These are phyloP conservation scores for Candida easanensis DNA, from an alignment of 805 yeast species.

Conservation along the genomic window DNA sequence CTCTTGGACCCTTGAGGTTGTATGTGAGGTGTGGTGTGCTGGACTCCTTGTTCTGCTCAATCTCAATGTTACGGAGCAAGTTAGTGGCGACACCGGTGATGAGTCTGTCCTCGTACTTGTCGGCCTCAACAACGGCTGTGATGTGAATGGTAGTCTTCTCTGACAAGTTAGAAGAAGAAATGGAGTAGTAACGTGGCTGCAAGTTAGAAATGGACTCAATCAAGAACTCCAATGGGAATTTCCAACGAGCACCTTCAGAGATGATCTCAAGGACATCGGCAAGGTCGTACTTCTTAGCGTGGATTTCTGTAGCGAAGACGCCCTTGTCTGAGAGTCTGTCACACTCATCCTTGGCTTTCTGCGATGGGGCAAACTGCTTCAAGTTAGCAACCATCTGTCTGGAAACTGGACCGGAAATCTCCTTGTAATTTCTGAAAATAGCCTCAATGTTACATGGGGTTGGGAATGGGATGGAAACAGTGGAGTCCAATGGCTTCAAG, in stretches of 20 bases:
- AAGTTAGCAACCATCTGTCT: conserved; percentile 77
- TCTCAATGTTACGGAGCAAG: conserved; percentile 69
- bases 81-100: conserved; percentile 85
- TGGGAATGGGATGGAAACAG: conserved; percentile 62
- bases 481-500: conserved; percentile 68
- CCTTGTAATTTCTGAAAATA: conserved; percentile 80
- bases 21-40: conserved; percentile 52
- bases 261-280: conserved; percentile 68
- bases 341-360: conserved; percentile 40
- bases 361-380: conserved; percentile 78
- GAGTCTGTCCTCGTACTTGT: conserved; percentile 26
- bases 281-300: conserved; percentile 59
- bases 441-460: conserved; percentile 88
- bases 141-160: conserved; percentile 76
- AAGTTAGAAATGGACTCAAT: conserved; percentile 78
- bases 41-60: conserved; percentile 48
- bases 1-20: conserved; percentile 83
- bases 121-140: conserved; percentile 86
- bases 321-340: conserved; percentile 62
- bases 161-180: conserved; percentile 80
- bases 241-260: conserved; percentile 71
- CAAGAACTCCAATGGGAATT: conserved; percentile 80
- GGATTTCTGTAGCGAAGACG: conserved; percentile 62
- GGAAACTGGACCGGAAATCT: conserved; percentile 89
- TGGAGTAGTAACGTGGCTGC: conserved; percentile 95